Evolutionary conservation across 2,329 filamentous ascomycete species (phyloP).

Genomic region (Alternaria panax): DNA sequence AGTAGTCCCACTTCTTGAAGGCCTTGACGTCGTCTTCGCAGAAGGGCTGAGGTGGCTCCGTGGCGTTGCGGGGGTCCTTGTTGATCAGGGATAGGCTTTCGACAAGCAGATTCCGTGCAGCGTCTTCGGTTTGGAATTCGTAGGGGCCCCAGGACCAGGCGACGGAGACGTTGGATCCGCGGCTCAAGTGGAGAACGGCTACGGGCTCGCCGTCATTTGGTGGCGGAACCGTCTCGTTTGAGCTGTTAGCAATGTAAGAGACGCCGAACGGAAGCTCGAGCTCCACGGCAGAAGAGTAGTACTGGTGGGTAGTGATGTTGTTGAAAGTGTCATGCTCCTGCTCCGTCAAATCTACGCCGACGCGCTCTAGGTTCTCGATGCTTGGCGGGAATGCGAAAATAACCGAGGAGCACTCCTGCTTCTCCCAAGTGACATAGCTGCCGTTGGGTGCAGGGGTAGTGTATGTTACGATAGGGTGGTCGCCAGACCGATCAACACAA

Average conservation of each 20-base stretch:
- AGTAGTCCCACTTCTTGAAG: constrained; percentile 51
- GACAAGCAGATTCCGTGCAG: constrained; percentile 36
- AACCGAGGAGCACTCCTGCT: constrained; percentile 45
- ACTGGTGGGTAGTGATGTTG: constrained; percentile 45
- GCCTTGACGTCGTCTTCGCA: constrained; percentile 37
- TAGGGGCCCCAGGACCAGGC: constrained; percentile 51
- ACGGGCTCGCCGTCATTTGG: constrained; percentile 46
- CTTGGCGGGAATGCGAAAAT: constrained; percentile 49
- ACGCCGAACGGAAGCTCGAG: constrained; percentile 47
- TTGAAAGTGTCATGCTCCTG: constrained; percentile 44
- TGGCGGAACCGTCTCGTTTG: constrained; percentile 35
- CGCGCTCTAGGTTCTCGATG: constrained; percentile 42
- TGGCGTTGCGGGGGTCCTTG: constrained; percentile 47
- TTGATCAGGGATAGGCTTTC: constrained; percentile 45
- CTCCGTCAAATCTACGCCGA: constrained; percentile 44
- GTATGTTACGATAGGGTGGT: constrained; percentile 44
- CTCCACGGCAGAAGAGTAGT: constrained; percentile 47
- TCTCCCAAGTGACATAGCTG: constrained; percentile 41
- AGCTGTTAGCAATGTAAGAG: constrained; percentile 42
- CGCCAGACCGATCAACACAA: constrained; percentile 46
- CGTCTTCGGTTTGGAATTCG: constrained; percentile 38
- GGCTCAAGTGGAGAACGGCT: constrained; percentile 43
- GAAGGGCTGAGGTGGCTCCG: constrained; percentile 28
- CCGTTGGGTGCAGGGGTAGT: constrained; percentile 34
- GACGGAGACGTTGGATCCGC: constrained; percentile 41